phyloP scores from a whole-genome alignment of 169 alveolate genomes.

The Plasmodium ovale region DNA sequence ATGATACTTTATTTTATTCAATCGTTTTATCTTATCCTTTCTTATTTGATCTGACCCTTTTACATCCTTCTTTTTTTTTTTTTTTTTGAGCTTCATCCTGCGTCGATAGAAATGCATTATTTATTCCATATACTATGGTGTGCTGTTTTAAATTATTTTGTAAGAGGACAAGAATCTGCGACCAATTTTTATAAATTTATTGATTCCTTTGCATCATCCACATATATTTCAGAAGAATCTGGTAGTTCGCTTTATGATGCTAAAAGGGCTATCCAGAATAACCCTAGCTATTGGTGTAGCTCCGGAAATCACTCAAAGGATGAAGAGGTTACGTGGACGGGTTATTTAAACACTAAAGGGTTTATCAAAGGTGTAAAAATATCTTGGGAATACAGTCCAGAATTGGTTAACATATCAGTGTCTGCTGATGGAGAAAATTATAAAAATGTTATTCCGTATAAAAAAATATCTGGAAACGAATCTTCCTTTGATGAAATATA shows the following conservation, averaged over 20 bases:
- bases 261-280: conserved; percentile 88
- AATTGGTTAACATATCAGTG: conserved; percentile 82
- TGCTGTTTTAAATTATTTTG: conserved; percentile 20
- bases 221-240: conserved; percentile 78
- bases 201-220: conserved; percentile 84
- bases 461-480: conserved; percentile 83
- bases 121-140: conserved; percentile 26
- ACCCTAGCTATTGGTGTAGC: conserved; percentile 91
- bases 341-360: conserved; percentile 86
- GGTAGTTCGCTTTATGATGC: conserved; percentile 77
- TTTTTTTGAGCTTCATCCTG: no score
- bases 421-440: conserved; percentile 88
- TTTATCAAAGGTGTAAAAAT: conserved; percentile 84
- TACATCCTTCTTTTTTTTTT: conserved; percentile 1
- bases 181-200: conserved; percentile 80
- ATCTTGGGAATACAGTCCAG: conserved; percentile 90
- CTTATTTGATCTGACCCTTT: background rate
- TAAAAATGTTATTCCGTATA: conserved; percentile 87
- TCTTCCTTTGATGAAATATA: conserved; percentile 65
- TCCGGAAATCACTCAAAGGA: conserved; percentile 85
- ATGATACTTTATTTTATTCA: no score
- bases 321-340: conserved; percentile 89
- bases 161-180: conserved; percentile 77
- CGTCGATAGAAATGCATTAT: conserved; percentile 42
- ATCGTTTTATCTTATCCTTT: no score